Conservation (phyloP, 306 rosid genomes). For the Biancaea sappan region DNA sequence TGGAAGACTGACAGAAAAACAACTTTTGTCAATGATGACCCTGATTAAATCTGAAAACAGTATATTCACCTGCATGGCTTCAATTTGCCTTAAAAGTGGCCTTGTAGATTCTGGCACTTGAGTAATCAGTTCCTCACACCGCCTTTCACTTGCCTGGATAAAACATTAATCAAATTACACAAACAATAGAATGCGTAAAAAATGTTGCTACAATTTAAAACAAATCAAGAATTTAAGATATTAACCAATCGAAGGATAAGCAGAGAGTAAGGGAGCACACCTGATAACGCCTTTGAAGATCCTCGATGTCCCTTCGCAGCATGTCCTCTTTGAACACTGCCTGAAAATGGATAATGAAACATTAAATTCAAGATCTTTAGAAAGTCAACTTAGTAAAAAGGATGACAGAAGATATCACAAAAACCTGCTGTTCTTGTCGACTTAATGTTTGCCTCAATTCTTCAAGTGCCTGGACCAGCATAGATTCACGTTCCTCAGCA, state of each 20-base stretch:
- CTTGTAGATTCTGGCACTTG: conserved; percentile 99
- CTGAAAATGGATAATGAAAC: conserved; percentile 46
- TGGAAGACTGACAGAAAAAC: conserved; percentile 28
- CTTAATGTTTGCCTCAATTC: conserved; percentile 93
- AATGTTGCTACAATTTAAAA: conserved; percentile 9
- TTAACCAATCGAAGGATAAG: conserved; percentile 27
- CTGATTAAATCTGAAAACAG: conserved; percentile 3
- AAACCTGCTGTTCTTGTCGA: conserved; percentile 96
- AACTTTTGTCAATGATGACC: neutral
- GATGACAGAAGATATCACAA: conserved; percentile 32
- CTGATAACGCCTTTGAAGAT: conserved; percentile 96
- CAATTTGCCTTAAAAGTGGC: conserved; percentile 97
- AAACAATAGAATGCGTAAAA: conserved; percentile 31
- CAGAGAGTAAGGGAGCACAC: conserved; percentile 47
- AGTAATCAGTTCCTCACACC: conserved; percentile 92
- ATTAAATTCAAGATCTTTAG: conserved; percentile 4
- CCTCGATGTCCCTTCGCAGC: conserved; percentile 88
- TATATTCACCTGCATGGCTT: conserved; percentile 89
- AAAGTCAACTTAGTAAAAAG: conserved; percentile 33
- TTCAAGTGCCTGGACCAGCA: conserved; percentile 94
- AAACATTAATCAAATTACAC: conserved; percentile 37
- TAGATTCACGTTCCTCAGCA: conserved; percentile 85
- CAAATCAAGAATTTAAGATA: conserved; percentile 15
- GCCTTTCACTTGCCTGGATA: conserved; percentile 92
- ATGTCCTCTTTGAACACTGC: conserved; percentile 92